Percentiles rank a stretch among this genome's conserved stretches.
These are phyloP conservation scores for Aspergillus nidulans DNA, from an alignment of 495 filamentous ascomycete species.

Conservation along the genomic window DNA sequence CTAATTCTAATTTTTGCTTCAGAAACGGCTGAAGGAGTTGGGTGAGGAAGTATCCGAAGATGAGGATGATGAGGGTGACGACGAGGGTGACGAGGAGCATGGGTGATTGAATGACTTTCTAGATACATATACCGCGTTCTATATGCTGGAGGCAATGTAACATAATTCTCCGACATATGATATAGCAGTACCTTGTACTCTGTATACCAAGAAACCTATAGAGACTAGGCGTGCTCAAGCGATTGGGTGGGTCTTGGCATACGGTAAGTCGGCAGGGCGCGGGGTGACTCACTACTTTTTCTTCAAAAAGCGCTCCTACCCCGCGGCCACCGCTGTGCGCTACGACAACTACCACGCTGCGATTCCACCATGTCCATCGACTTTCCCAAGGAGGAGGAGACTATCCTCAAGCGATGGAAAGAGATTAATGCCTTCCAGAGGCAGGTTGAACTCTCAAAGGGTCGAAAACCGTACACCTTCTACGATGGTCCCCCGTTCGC, in stretches of 20 bases:
- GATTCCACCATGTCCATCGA: slow-evolving; percentile 69
- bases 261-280: slow-evolving; percentile 22
- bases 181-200: too few species aligned
- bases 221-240: not conserved
- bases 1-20: slow-evolving; percentile 1
- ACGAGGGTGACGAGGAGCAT: slow-evolving; percentile 59
- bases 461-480: slow-evolving; percentile 66
- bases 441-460: slow-evolving; percentile 69
- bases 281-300: slow-evolving; percentile 36
- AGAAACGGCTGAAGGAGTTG: slow-evolving; percentile 69
- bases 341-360: slow-evolving; percentile 15
- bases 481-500: slow-evolving; percentile 60
- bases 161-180: not conserved
- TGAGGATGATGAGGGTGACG: slow-evolving; percentile 68
- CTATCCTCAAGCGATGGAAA: slow-evolving; percentile 73
- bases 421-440: slow-evolving; percentile 84
- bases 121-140: not conserved
- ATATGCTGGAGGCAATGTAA: not conserved
- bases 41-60: slow-evolving; percentile 73
- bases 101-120: slow-evolving; percentile 23
- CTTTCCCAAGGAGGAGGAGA: slow-evolving; percentile 88
- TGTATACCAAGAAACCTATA: not conserved
- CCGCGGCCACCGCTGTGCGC: slow-evolving; percentile 17
- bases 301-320: slow-evolving; percentile 22
- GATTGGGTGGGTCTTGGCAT: slow-evolving; percentile 20